Conservation (phyloP, 306 rosid genomes). For the Trifolium fragiferum region DNA sequence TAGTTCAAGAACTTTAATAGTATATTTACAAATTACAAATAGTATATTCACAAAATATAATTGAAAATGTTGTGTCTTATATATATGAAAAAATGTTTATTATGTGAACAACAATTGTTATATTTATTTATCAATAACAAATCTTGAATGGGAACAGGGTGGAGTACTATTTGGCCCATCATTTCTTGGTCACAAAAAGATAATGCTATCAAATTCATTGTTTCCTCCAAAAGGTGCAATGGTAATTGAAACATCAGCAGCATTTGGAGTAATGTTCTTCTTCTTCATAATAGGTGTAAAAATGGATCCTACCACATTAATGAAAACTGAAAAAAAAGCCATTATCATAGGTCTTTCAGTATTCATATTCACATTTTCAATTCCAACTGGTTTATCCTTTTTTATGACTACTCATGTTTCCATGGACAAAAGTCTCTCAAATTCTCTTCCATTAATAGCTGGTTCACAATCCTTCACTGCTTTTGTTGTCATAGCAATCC, state of each 20-base stretch:
- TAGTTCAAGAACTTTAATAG: not conserved
- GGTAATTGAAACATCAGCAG: constrained; percentile 51
- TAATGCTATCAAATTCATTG: not conserved
- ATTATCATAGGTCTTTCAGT: constrained; percentile 43
- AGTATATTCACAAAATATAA: not conserved
- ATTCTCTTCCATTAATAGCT: constrained; percentile 40
- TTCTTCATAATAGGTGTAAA: constrained; percentile 56
- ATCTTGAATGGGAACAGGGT: constrained; percentile 6
- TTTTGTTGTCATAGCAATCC: constrained; percentile 46
- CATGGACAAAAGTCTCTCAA: constrained; percentile 30
- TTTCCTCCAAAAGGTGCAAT: constrained; percentile 37
- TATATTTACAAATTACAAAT: not conserved
- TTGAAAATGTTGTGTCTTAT: not conserved
- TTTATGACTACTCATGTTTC: not conserved
- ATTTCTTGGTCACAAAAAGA: constrained; percentile 20
- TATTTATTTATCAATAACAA: not conserved
- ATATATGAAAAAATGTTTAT: not conserved
- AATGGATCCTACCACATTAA: constrained; percentile 44
- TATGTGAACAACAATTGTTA: not conserved
- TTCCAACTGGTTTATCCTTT: constrained; percentile 1
- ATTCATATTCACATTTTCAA: constrained; percentile 35
- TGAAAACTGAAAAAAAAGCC: constrained; percentile 52
- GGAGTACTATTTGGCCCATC: constrained; percentile 27
- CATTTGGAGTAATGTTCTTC: constrained; percentile 59
- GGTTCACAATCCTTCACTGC: constrained; percentile 51